A percentile compares a stretch with the other conserved stretches of the same genome.
Evolutionary conservation across 139 green algal species (phyloP).

Genomic region (Chlamydomonas asymmetrica): DNA sequence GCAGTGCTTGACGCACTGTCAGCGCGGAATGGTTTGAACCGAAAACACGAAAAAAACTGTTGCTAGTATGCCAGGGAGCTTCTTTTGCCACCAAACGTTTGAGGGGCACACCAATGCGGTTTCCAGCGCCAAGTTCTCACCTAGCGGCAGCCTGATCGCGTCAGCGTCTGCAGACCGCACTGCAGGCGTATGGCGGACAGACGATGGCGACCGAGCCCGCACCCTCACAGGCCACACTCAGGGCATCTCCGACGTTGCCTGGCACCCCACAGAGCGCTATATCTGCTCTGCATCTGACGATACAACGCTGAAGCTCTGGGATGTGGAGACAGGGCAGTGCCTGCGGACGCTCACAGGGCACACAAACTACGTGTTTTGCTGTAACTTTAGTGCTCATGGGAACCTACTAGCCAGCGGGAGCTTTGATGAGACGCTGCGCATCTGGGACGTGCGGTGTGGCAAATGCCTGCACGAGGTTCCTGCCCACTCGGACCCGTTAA

Average conservation of each 20-base stretch:
- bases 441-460: slow-evolving; percentile 84
- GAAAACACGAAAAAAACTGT: not conserved
- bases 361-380: slow-evolving; percentile 88
- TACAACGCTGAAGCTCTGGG: slow-evolving; percentile 59
- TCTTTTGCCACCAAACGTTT: slow-evolving; percentile 3
- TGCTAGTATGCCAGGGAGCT: no score
- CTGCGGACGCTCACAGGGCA: slow-evolving; percentile 71
- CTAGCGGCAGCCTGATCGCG: slow-evolving; percentile 48
- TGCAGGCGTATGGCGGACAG: slow-evolving; percentile 66
- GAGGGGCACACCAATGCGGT: slow-evolving; percentile 23
- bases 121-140: slow-evolving; percentile 31
- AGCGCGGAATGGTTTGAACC: no score
- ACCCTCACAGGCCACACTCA: slow-evolving; percentile 59
- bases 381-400: slow-evolving; percentile 73
- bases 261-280: slow-evolving; percentile 62
- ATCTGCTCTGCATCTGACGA: slow-evolving; percentile 73
- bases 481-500: slow-evolving; percentile 91
- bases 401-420: slow-evolving; percentile 82
- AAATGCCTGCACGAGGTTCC: slow-evolving; percentile 72
- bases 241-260: slow-evolving; percentile 82
- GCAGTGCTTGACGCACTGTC: no score
- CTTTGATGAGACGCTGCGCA: slow-evolving; percentile 89
- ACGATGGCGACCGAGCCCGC: slow-evolving; percentile 39
- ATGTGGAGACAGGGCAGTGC: slow-evolving; percentile 57
- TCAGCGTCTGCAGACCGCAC: slow-evolving; percentile 74